Evolutionary conservation across 352 stramenopile species (phyloP).

Genomic region (Globisporangium spiculum): DNA sequence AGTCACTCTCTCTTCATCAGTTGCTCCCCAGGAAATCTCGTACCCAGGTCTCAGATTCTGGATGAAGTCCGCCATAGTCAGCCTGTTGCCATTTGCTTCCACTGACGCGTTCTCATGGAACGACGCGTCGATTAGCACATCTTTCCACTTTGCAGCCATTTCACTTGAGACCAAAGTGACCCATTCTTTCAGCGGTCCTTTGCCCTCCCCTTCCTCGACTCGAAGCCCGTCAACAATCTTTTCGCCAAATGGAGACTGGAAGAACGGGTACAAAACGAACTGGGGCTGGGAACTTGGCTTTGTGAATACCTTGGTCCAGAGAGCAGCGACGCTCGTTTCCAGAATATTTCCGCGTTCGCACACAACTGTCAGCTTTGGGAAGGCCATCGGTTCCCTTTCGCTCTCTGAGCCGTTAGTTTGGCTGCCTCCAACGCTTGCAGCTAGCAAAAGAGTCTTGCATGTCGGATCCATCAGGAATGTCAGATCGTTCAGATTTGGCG

Average conservation of each 20-base stretch:
- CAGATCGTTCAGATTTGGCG: constrained; percentile 20
- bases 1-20: constrained; percentile 25
- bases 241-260: constrained; percentile 65
- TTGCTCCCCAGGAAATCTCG: constrained; percentile 34
- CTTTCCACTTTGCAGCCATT: constrained; percentile 46
- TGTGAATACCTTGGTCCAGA: constrained; percentile 29
- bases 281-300: constrained; percentile 10
- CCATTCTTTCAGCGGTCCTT: constrained; percentile 75
- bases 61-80: constrained; percentile 30
- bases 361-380: constrained; percentile 47
- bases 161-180: constrained; percentile 41
- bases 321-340: constrained; percentile 31
- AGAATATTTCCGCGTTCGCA: constrained; percentile 45
- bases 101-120: constrained; percentile 23
- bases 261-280: constrained; percentile 58
- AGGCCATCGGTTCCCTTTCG: constrained; percentile 2
- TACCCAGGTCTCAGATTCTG: constrained; percentile 25
- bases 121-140: constrained; percentile 20
- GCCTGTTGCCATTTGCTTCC: constrained; percentile 46
- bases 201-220: constrained; percentile 78
- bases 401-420: background rate
- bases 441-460: constrained; percentile 56
- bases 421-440: constrained; percentile 8
- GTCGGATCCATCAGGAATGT: constrained; percentile 38
- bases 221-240: constrained; percentile 51